phyloP scores from a whole-genome alignment of 163 green algal genomes.

The Trebouxia gelatinosa region DNA sequence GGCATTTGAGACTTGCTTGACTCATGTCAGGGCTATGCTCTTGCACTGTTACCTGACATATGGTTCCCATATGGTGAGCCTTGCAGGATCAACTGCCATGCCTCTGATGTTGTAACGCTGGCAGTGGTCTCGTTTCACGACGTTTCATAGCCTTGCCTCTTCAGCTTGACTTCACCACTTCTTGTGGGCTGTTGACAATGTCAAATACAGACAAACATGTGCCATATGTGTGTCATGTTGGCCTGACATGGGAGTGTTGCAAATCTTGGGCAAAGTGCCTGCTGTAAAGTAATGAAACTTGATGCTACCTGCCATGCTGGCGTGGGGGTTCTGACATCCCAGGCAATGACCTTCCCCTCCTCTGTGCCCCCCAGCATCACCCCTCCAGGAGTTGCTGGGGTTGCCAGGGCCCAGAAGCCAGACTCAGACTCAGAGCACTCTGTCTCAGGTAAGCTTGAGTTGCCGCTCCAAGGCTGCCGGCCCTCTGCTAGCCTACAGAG shows the following conservation, averaged over 20 bases:
- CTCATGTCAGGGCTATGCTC: background rate
- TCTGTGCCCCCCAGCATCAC: constrained; percentile 67
- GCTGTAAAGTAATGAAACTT: background rate
- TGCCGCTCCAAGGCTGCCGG: constrained; percentile 61
- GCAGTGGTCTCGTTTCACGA: background rate
- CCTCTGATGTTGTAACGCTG: background rate
- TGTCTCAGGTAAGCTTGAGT: constrained; percentile 24
- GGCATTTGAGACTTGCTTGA: background rate
- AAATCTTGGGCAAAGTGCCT: too few relatives aligned
- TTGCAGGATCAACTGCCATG: background rate
- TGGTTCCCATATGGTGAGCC: constrained; percentile 4
- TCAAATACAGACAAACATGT: background rate
- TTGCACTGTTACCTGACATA: background rate
- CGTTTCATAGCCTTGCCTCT: background rate
- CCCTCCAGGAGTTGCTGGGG: constrained; percentile 11
- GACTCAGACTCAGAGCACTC: constrained; percentile 57
- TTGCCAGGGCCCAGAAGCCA: constrained; percentile 63
- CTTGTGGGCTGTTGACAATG: background rate
- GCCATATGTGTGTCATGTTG: background rate
- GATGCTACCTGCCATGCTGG: constrained; percentile 37
- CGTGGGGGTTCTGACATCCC: constrained; percentile 53
- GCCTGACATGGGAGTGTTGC: background rate
- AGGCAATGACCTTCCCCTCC: constrained; percentile 63
- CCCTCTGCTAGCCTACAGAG: constrained; percentile 55
- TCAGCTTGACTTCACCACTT: background rate